A percentile compares a stretch with the other conserved stretches of the same genome.
Evolutionary conservation across 495 filamentous ascomycete genomes (phyloP).

Genomic region (Penicillium goetzii): DNA sequence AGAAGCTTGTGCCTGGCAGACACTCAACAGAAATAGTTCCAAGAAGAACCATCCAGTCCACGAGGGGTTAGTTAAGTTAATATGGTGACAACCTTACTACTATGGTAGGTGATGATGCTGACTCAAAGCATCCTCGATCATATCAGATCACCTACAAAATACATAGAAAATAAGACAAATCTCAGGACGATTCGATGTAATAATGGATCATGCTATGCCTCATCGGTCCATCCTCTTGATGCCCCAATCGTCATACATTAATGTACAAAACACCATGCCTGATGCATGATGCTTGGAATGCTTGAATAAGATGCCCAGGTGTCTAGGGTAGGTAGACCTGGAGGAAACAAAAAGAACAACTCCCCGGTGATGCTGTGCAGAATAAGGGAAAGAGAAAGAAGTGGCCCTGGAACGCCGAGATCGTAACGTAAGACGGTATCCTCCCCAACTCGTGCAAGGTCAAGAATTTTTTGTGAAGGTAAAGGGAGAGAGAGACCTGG

Average conservation of each 20-base stretch:
- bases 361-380: slow-evolving; percentile 47
- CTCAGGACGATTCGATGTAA: slow-evolving; percentile 5
- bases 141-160: background rate
- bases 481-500: slow-evolving; percentile 17
- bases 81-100: too few species aligned
- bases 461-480: slow-evolving; percentile 13
- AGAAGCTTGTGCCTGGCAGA: background rate
- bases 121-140: background rate
- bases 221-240: slow-evolving; percentile 16
- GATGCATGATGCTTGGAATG: slow-evolving; percentile 37
- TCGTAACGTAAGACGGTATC: slow-evolving; percentile 26
- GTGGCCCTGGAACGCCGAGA: slow-evolving; percentile 28
- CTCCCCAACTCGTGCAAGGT: slow-evolving; percentile 10
- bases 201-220: slow-evolving; percentile 24
- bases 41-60: too few species aligned
- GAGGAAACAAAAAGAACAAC: slow-evolving; percentile 38
- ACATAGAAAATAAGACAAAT: background rate
- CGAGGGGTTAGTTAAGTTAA: too few species aligned
- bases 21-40: background rate
- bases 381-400: slow-evolving; percentile 22
- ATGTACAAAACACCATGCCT: slow-evolving; percentile 47
- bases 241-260: slow-evolving; percentile 38
- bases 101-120: too few species aligned
- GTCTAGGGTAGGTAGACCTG: slow-evolving; percentile 21
- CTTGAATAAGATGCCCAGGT: slow-evolving; percentile 20